Evolutionary conservation across 345 rosid genomes (phyloP).

Genomic region (Lepidium africanum): DNA sequence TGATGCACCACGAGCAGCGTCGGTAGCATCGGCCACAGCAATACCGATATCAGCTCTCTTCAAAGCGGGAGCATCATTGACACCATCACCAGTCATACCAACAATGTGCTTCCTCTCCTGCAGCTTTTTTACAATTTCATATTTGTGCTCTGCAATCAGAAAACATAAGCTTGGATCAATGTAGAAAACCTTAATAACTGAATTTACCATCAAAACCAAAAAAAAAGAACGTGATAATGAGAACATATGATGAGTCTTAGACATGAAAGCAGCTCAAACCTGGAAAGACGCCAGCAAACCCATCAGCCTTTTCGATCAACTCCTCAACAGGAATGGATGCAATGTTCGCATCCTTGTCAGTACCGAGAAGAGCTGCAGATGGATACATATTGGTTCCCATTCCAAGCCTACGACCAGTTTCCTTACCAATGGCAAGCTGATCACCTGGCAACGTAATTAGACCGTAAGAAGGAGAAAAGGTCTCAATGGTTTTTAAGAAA

Average conservation of each 20-base stretch:
- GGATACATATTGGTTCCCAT: conserved; percentile 99
- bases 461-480: conserved; percentile 1
- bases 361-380: conserved; percentile 77
- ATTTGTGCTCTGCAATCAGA: conserved; percentile 65
- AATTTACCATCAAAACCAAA: too few relatives aligned
- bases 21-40: conserved; percentile 91
- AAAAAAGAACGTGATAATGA: background rate
- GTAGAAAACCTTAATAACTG: background rate
- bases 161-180: background rate
- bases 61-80: conserved; percentile 86
- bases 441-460: conserved; percentile 45
- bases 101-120: conserved; percentile 78
- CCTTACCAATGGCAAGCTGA: conserved; percentile 89
- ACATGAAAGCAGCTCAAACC: conserved; percentile 34
- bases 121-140: conserved; percentile 67
- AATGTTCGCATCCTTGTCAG: conserved; percentile 41
- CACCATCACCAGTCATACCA: conserved; percentile 98
- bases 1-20: conserved; percentile 88
- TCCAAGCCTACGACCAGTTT: conserved; percentile 94
- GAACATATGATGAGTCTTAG: background rate
- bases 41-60: conserved; percentile 88
- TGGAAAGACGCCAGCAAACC: conserved; percentile 92
- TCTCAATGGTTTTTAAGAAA: background rate
- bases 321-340: conserved; percentile 55
- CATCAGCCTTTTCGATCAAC: conserved; percentile 85